Percentiles rank a stretch among this genome's conserved stretches.
These are phyloP conservation scores for Kodamaea neixiangensis DNA, from an alignment of 805 yeast genomes.

Conservation along the genomic window DNA sequence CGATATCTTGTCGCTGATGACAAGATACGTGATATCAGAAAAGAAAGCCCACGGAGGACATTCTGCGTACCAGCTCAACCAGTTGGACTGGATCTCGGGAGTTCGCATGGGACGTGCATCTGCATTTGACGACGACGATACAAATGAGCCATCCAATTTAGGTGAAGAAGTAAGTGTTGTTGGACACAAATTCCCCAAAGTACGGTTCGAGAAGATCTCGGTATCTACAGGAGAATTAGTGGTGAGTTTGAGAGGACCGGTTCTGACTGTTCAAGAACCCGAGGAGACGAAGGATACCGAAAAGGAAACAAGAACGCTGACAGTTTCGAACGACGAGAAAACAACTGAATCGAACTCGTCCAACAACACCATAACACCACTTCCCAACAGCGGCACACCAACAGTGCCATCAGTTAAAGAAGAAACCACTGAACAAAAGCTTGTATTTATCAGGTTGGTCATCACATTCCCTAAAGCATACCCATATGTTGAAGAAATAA, in stretches of 20 bases:
- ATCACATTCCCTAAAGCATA: slow-evolving; percentile 73
- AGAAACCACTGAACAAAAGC: slow-evolving; percentile 29
- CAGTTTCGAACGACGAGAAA: slow-evolving; percentile 4
- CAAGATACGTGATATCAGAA: slow-evolving; percentile 36
- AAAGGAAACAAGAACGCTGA: neutral
- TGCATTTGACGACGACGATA: slow-evolving; percentile 27
- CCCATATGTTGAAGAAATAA: slow-evolving; percentile 59
- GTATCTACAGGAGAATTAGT: slow-evolving; percentile 82
- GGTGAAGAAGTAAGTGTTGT: slow-evolving; percentile 91
- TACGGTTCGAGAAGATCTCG: slow-evolving; percentile 82
- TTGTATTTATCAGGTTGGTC: slow-evolving; percentile 68
- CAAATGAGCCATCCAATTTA: slow-evolving; percentile 54
- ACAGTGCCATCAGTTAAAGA: slow-evolving; percentile 1
- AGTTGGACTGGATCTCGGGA: slow-evolving; percentile 91
- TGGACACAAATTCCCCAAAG: slow-evolving; percentile 85
- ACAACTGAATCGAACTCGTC: neutral
- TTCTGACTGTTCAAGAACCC: slow-evolving; percentile 16
- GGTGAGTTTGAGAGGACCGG: slow-evolving; percentile 71
- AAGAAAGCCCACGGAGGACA: slow-evolving; percentile 29
- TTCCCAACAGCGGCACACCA: neutral
- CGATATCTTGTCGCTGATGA: slow-evolving; percentile 39
- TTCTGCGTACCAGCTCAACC: slow-evolving; percentile 52
- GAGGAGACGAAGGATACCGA: slow-evolving; percentile 3
- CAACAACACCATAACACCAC: neutral
- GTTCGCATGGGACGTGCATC: slow-evolving; percentile 69